Evolutionary conservation across 495 filamentous ascomycete species (phyloP).

Genomic region (Venustampulla echinocandica): DNA sequence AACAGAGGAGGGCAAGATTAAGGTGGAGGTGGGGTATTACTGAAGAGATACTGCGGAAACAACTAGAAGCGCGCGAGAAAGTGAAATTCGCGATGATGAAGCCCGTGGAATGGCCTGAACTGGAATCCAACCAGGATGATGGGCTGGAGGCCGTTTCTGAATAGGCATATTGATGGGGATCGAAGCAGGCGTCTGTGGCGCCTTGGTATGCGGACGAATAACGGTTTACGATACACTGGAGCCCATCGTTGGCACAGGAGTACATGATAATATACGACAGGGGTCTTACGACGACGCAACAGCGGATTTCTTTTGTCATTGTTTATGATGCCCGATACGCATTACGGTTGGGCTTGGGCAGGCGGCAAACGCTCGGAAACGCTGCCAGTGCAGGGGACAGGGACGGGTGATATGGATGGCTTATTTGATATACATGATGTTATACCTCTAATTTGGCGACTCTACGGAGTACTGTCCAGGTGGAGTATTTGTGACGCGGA

Average conservation of each 20-base stretch:
- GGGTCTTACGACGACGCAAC: not conserved
- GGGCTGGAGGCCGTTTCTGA: constrained; percentile 13
- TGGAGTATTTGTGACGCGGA: too few relatives aligned
- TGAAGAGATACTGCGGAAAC: constrained; percentile 52
- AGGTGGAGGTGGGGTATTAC: constrained; percentile 53
- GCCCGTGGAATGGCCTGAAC: constrained; percentile 33
- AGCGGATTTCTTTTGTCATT: not conserved
- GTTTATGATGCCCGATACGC: too few relatives aligned
- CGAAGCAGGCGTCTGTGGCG: not conserved
- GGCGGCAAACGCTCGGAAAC: too few relatives aligned
- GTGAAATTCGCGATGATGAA: constrained; percentile 41
- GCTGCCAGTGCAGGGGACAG: too few relatives aligned
- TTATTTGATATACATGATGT: too few relatives aligned
- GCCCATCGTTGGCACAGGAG: not conserved
- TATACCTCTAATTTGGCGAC: too few relatives aligned
- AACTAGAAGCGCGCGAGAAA: constrained; percentile 44
- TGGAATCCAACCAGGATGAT: constrained; percentile 6
- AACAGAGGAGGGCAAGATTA: constrained; percentile 41
- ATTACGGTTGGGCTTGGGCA: too few relatives aligned
- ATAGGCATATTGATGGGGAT: constrained; percentile 2
- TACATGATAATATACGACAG: not conserved
- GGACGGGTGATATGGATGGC: too few relatives aligned
- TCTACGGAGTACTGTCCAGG: too few relatives aligned
- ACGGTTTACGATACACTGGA: not conserved
- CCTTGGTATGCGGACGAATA: not conserved